Evolutionary conservation across 768 basidiomycete genomes (phyloP), one percentile per base, ranked within the genome.

Genomic region (Hebeloma cylindrosporum): DNA sequence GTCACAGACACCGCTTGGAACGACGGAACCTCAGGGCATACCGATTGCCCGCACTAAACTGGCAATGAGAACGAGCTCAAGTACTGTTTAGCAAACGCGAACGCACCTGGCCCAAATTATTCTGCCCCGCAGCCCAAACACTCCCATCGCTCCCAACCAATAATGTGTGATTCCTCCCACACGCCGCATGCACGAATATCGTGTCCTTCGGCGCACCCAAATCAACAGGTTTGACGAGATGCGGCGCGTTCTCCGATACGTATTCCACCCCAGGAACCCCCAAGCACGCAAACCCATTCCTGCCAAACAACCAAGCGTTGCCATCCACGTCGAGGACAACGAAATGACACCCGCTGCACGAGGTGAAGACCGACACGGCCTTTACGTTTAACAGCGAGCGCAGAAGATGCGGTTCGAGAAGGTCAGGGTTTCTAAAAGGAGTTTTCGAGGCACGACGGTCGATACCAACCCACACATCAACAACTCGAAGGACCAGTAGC

Each of bases 301-400:
- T 82, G 5, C 95, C 95, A 60, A 94, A 90, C 55, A 97, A 65
- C 84, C 91, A 93, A 7, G 93, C 95, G 28, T 78, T 74, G 5
- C 92, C 93, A 40, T 83, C 76, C 17, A 75, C 54, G 68, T 89
- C 88, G 50, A 93, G 62, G 10, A 73, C 81, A 30, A 93, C 79
- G 54, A 79, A 83, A 60, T 93, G 88, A 59, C 87, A 91, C 5
- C 80, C 80, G 7, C 70, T 76, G 54, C 87, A 88, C 2, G 87
- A 85, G 7, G 88, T 76, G 62, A 93, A 83, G 40, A 93, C 66
- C 6, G 85, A 87, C 16, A 71, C 66, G 7, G 77, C 73, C 60
- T 83, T 80, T 66, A 94, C 74, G 62, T 94, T 93, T 61, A 80
- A 75, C 23, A 97, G 72, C 0, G 92, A 89, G 45, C 95, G 88